Evolutionary conservation across 139 green algal genomes (phyloP).

Genomic region (Penium margaritaceum): DNA sequence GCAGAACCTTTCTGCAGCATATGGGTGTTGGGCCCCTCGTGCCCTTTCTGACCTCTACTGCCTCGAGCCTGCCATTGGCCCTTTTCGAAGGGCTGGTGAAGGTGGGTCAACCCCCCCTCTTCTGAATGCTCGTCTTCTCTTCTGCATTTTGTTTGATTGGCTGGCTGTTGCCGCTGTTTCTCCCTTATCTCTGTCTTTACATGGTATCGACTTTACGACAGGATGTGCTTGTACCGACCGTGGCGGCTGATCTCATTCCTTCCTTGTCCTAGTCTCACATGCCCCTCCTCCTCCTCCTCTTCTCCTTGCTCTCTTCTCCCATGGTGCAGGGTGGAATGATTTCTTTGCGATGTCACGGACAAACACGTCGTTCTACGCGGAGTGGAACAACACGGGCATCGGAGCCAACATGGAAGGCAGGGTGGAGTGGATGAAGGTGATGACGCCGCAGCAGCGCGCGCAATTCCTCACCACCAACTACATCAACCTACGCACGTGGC

Average conservation of each 20-base stretch:
- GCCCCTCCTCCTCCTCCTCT: not conserved
- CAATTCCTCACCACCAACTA: constrained; percentile 1
- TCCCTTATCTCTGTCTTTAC: not conserved
- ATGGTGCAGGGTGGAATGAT: constrained; percentile 11
- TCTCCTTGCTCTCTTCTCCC: not conserved
- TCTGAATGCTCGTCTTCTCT: not conserved
- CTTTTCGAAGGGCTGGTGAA: too few relatives aligned
- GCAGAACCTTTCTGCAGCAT: too few relatives aligned
- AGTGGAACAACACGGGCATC: constrained; percentile 23
- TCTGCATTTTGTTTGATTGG: not conserved
- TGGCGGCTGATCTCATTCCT: too few relatives aligned
- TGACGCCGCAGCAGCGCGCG: constrained; percentile 5
- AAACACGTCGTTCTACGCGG: constrained; percentile 24
- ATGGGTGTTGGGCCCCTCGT: too few relatives aligned
- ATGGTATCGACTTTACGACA: too few relatives aligned
- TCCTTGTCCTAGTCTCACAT: too few relatives aligned
- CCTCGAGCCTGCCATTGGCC: too few relatives aligned
- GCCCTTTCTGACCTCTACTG: too few relatives aligned
- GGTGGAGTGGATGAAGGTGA: constrained; percentile 9
- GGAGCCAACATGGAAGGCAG: constrained; percentile 22
- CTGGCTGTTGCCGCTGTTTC: not conserved
- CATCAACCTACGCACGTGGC: constrained; percentile 8
- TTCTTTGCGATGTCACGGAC: not conserved
- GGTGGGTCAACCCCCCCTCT: too few relatives aligned
- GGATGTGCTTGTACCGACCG: too few relatives aligned